Conservation (phyloP, 202 grass and related monocot genomes). For the Hordeum pubiflorum region DNA sequence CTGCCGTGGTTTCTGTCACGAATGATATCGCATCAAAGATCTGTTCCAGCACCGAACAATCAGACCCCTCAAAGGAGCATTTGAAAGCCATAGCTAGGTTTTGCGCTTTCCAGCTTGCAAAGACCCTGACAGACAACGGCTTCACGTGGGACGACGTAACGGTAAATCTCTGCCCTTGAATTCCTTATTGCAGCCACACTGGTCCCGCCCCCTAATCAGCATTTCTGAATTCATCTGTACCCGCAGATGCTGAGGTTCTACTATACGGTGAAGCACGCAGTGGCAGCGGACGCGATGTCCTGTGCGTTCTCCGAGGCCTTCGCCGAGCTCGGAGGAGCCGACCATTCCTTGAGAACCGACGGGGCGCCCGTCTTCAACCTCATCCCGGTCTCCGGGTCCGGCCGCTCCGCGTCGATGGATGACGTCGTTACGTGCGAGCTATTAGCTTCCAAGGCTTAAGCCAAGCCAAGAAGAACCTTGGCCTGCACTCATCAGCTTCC, state of each 20-base stretch:
- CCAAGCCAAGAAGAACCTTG: neutral
- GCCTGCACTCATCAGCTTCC: neutral
- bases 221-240: neutral
- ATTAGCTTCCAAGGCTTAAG: conserved; percentile 55
- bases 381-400: conserved; percentile 65
- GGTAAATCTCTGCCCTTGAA: conserved; percentile 22
- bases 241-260: conserved; percentile 86
- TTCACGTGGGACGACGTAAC: conserved; percentile 54
- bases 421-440: conserved; percentile 75
- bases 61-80: conserved; percentile 19
- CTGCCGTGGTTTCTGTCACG: conserved; percentile 58
- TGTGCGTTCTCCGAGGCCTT: conserved; percentile 43
- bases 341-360: neutral
- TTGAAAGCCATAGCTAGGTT: conserved; percentile 51
- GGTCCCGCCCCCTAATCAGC: neutral
- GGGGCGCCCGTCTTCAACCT: conserved; percentile 46
- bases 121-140: conserved; percentile 42
- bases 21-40: conserved; percentile 45
- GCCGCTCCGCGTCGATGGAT: conserved; percentile 34
- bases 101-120: conserved; percentile 41
- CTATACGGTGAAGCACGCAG: conserved; percentile 24
- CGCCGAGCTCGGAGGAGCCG: conserved; percentile 22
- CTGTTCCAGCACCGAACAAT: conserved; percentile 15
- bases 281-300: conserved; percentile 12
- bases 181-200: neutral